phyloP scores from a whole-genome alignment of 306 rosid species.

The Boehmeria nivea region DNA sequence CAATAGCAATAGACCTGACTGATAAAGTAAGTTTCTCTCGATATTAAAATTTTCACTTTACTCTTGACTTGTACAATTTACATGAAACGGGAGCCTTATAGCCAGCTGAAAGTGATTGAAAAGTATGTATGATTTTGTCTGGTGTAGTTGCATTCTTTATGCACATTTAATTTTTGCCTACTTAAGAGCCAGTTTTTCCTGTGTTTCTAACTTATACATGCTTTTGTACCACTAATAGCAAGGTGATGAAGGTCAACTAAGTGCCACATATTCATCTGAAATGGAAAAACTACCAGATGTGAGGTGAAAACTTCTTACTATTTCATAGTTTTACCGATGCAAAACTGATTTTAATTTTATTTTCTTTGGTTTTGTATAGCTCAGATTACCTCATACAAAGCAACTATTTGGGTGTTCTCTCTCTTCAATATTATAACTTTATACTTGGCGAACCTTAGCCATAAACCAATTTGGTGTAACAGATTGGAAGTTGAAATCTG shows the following conservation, averaged over 20 bases:
- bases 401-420: not conserved
- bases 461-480: not conserved
- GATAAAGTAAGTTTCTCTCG: constrained; percentile 55
- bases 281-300: constrained; percentile 56
- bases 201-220: not conserved
- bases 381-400: not conserved
- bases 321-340: constrained; percentile 9
- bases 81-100: constrained; percentile 14
- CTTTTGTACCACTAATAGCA: constrained; percentile 47
- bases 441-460: not conserved
- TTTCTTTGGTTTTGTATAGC: not conserved
- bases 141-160: constrained; percentile 10
- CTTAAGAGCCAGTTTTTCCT: not conserved
- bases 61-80: not conserved
- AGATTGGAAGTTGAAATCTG: not conserved
- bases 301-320: constrained; percentile 49
- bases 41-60: constrained; percentile 8
- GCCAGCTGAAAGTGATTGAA: not conserved
- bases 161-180: constrained; percentile 1
- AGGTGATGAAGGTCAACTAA: constrained; percentile 85
- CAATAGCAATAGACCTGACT: constrained; percentile 68
- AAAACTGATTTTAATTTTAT: not conserved
- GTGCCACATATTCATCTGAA: constrained; percentile 71
- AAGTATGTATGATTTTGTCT: not conserved
- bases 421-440: not conserved